These are phyloP conservation scores for Talaromyces thailandensis DNA, from an alignment of 495 filamentous ascomycete genomes.

Conservation along the genomic window DNA sequence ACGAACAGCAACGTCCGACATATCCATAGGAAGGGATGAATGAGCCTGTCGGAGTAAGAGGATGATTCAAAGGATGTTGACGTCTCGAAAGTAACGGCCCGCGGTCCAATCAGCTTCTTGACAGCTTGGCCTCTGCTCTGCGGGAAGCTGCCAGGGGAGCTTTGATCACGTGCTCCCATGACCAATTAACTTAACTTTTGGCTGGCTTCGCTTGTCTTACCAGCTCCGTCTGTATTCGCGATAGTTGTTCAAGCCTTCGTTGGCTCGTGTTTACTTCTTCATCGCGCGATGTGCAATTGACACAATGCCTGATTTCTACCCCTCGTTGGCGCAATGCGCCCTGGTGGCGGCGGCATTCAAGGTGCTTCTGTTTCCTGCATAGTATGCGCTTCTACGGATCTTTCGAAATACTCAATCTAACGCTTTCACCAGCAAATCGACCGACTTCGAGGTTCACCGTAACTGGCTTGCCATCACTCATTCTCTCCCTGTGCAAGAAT, in stretches of 20 bases:
- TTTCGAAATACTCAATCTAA: not conserved
- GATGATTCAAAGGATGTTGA: not conserved
- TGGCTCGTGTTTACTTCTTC: slow-evolving; percentile 1
- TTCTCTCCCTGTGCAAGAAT: slow-evolving; percentile 76
- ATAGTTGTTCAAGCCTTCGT: not conserved
- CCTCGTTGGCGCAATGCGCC: slow-evolving; percentile 79
- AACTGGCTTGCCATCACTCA: slow-evolving; percentile 96
- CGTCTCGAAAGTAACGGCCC: not conserved
- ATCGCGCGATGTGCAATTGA: slow-evolving; percentile 18
- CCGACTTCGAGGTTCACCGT: slow-evolving; percentile 95
- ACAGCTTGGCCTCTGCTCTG: slow-evolving; percentile 5
- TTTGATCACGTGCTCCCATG: not conserved
- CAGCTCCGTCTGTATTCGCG: not conserved
- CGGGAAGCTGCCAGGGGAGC: not conserved
- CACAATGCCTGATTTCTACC: slow-evolving; percentile 73
- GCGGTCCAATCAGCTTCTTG: slow-evolving; percentile 6
- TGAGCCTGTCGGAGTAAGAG: not conserved
- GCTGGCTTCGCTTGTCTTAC: not conserved
- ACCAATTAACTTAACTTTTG: not conserved
- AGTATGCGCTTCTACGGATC: slow-evolving; percentile 50
- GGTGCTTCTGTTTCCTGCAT: slow-evolving; percentile 87
- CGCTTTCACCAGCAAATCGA: slow-evolving; percentile 69
- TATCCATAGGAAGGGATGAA: slow-evolving; percentile 25
- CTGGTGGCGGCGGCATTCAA: slow-evolving; percentile 85
- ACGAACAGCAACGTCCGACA: slow-evolving; percentile 42